Evolutionary conservation across 139 green algal genomes (phyloP), one percentile per base, ranked within the genome.

Genomic region (Coccomyxa sp.): DNA sequence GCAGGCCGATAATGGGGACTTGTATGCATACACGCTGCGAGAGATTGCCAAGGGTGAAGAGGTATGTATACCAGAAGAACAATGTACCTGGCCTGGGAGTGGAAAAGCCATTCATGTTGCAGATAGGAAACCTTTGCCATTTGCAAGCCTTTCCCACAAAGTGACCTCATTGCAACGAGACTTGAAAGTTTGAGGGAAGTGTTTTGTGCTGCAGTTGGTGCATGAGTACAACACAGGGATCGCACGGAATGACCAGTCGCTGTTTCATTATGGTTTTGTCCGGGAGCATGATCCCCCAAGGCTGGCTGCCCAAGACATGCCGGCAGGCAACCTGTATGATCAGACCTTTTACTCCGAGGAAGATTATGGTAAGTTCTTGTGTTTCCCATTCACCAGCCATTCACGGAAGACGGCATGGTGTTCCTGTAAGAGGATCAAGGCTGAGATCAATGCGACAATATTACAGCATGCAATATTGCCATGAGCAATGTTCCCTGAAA

Each of bases 261-360:
- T 77, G 25, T 77, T 77, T n/a, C 71, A 77, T n/a, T 77, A 77
- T n/a, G 71, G 71, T 10, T 77, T 77, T n/a, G 14, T 77, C 27
- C 71, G 27, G 71, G 27, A 38, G 71, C 27, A 38, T 32, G 71
- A 31, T 51, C 71, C 27, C 27, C 71, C 27, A 77, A n/a, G 23
- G 28, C 71, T 77, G 71, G 71, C 9, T n/a, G 71, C 21, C 23
- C 71, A 51, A n/a, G 71, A 77, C 27, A 25, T 77, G 71, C 71
- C 71, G 23, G 71, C 14, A 25, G 71, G 71, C 71, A 77, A 38
- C 71, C 71, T 77, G 23, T 38, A 77, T 12, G 71, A 77, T 18
- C 14, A 1, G 12, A 18, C 71, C 1, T 51, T n/a, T 15, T 77
- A 51, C 71, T 45, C 71, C 14, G 71, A 77, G 71, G 71, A 77